These are phyloP conservation scores for Kodamaea neixiangensis DNA, from an alignment of 805 yeast species.

Conservation along the genomic window DNA sequence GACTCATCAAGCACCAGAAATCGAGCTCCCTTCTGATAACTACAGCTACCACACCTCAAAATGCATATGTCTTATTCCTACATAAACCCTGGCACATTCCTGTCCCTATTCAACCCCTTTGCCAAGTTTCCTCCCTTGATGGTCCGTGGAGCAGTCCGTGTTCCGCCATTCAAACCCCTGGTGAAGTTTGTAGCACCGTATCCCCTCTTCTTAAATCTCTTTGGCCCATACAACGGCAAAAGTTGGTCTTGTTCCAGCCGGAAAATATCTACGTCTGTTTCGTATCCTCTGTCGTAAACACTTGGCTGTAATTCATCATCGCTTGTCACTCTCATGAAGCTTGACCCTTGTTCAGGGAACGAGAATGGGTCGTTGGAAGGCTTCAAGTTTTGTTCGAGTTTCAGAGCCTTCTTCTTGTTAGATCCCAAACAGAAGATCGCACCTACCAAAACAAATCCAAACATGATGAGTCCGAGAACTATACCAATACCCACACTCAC, in stretches of 20 bases:
- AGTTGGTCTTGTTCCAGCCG: slow-evolving; percentile 33
- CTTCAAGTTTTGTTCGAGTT: not conserved
- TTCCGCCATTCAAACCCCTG: not conserved
- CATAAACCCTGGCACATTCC: slow-evolving; percentile 22
- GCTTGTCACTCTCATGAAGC: slow-evolving; percentile 41
- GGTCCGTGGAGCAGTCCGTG: slow-evolving; percentile 23
- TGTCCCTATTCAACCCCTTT: slow-evolving; percentile 26
- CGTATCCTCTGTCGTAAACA: slow-evolving; percentile 39
- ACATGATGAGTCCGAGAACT: slow-evolving; percentile 56
- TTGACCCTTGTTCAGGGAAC: slow-evolving; percentile 23
- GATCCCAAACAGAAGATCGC: slow-evolving; percentile 15
- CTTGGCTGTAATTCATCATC: slow-evolving; percentile 25
- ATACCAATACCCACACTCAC: slow-evolving; percentile 70
- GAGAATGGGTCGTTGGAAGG: slow-evolving; percentile 4
- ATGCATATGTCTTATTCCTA: not conserved
- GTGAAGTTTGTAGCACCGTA: slow-evolving; percentile 17
- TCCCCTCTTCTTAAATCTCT: slow-evolving; percentile 17
- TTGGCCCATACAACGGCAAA: slow-evolving; percentile 24
- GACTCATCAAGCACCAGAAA: too few species aligned
- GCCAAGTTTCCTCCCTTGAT: slow-evolving; percentile 24
- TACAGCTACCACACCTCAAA: not conserved
- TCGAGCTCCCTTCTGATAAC: too few species aligned
- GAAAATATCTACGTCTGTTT: slow-evolving; percentile 42
- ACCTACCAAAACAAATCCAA: slow-evolving; percentile 17
- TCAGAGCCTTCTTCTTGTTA: slow-evolving; percentile 6